These are phyloP conservation scores for Cystobasidium tubakii DNA, from an alignment of 768 basidiomycete genomes.

Conservation along the genomic window DNA sequence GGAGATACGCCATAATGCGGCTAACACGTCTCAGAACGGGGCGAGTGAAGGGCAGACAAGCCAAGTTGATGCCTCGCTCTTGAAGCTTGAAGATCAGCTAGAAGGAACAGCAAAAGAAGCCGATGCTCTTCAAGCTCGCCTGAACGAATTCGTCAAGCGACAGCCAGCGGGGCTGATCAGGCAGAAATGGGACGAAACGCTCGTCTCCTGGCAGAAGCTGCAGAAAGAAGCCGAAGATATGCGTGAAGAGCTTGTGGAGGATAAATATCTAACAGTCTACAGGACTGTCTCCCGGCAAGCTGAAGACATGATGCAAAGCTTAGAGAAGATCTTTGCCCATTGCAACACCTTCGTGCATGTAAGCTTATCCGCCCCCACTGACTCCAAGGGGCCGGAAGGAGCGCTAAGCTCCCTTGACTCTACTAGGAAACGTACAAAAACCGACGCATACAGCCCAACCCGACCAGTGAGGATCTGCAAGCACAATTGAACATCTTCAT, in stretches of 20 bases:
- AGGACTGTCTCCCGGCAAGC: conserved; percentile 74
- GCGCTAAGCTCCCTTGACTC: too few relatives aligned
- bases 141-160: conserved; percentile 44
- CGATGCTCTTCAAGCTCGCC: conserved; percentile 29
- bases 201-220: conserved; percentile 67
- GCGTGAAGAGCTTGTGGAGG: conserved; percentile 88
- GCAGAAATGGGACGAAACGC: conserved; percentile 67
- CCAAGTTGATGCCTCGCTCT: conserved; percentile 40
- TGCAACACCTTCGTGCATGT: conserved; percentile 52
- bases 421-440: neutral
- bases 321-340: conserved; percentile 76
- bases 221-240: conserved; percentile 50
- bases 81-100: conserved; percentile 40
- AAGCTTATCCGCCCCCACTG: too few relatives aligned
- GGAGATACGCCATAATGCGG: conserved; percentile 43
- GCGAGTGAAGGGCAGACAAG: neutral
- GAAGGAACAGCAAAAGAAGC: conserved; percentile 40
- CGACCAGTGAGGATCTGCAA: conserved; percentile 26
- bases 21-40: neutral
- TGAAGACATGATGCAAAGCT: conserved; percentile 91
- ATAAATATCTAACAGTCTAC: conserved; percentile 89
- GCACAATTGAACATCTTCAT: conserved; percentile 12
- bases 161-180: conserved; percentile 55
- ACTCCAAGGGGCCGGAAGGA: too few relatives aligned
- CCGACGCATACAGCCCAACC: neutral